Evolutionary conservation across 352 stramenopile genomes (phyloP).

Genomic region (Phytophthora rubi): DNA sequence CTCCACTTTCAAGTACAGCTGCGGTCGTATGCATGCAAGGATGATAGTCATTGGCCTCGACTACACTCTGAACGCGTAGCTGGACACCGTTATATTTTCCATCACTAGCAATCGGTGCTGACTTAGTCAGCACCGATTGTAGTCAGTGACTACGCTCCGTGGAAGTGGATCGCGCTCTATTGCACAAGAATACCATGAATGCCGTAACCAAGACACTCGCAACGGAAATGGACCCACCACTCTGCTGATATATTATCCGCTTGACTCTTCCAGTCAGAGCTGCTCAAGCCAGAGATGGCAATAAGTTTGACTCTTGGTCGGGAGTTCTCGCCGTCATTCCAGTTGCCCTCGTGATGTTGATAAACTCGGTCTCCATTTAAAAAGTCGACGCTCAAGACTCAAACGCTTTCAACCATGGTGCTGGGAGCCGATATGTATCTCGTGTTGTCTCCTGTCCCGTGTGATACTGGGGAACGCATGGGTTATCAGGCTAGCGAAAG

Average conservation of each 20-base stretch:
- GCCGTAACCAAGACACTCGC: too few species aligned
- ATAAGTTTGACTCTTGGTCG: conserved; percentile 1
- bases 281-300: background rate
- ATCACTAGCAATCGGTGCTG: background rate
- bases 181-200: background rate
- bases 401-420: conserved; percentile 14
- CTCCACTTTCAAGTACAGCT: background rate
- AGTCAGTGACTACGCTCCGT: background rate
- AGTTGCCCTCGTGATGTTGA: background rate
- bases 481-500: conserved; percentile 17
- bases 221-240: background rate
- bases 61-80: conserved; percentile 1
- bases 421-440: conserved; percentile 37
- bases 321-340: conserved; percentile 6
- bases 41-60: background rate
- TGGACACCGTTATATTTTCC: background rate
- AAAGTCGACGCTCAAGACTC: conserved; percentile 11
- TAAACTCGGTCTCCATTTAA: conserved; percentile 11
- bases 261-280: background rate
- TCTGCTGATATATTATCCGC: conserved; percentile 13
- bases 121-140: too few species aligned
- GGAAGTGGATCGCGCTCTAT: conserved; percentile 13
- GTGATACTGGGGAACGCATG: conserved; percentile 18
- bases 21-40: background rate
- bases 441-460: conserved; percentile 30